Percentiles rank a stretch among this genome's conserved stretches.
phyloP scores from a whole-genome alignment of 139 green algal species.

The Chlorella sp. region DNA sequence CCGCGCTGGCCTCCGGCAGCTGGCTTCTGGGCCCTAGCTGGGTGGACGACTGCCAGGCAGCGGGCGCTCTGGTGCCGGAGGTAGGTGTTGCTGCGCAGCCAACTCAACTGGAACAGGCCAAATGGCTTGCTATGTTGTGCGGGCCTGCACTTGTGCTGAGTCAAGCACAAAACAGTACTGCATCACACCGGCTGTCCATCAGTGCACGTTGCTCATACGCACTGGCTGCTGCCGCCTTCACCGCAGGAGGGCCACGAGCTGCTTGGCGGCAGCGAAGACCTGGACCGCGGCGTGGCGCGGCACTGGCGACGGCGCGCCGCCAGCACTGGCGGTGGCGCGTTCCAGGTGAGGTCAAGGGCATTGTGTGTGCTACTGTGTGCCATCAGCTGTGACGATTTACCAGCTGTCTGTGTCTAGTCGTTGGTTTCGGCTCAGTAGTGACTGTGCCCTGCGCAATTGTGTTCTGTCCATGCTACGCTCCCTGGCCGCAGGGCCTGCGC shows the following conservation, averaged over 20 bases:
- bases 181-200: not conserved
- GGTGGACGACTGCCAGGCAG: not conserved
- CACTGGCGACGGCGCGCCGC: constrained; percentile 10
- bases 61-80: not conserved
- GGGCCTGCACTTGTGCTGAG: not conserved
- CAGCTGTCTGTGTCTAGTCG: too few relatives aligned
- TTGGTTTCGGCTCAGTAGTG: too few relatives aligned
- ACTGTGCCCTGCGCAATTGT: too few relatives aligned
- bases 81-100: too few relatives aligned
- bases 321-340: not conserved
- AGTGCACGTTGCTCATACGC: not conserved
- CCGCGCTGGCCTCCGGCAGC: not conserved
- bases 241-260: constrained; percentile 8
- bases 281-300: not conserved
- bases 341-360: too few relatives aligned
- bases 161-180: not conserved
- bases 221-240: not conserved
- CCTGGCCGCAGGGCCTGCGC: not conserved
- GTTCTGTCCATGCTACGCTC: too few relatives aligned
- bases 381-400: too few relatives aligned
- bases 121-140: too few relatives aligned
- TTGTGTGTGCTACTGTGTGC: too few relatives aligned
- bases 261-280: not conserved
- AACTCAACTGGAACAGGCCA: too few relatives aligned
- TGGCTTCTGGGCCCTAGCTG: constrained; percentile 9